Base-by-base conservation (phyloP, 176 grass and related monocot genomes). In the Aegilops umbellulata region DNA sequence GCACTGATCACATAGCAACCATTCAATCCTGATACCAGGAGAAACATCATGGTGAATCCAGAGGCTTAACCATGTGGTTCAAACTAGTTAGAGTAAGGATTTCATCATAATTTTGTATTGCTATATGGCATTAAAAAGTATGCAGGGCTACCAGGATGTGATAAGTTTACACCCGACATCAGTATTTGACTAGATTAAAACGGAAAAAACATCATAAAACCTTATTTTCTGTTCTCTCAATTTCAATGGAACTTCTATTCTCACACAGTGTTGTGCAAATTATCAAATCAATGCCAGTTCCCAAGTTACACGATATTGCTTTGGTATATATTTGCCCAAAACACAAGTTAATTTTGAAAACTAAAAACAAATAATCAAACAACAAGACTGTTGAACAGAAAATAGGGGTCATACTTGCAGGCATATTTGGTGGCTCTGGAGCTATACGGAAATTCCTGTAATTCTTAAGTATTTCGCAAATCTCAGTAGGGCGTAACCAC, bases 401-500 rank as follows among this genome's bases (percentile, higher is more conserved):
- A 79, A 69, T 35, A 23, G 61, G 55, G 58, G 16, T 80, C 86
- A 78, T 96, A 99, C 97, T 99, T 89, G 80, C 68, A 90, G 97
- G 97, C 82, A 60, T 91, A 83, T 93, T 96, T 81, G 97, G 94
- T 41, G 97, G 88, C 79, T 99, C 97, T 29, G 97, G 85, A 25
- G 97, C 82, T 83, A 99, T 96, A 24, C 41, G 85, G 42, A 99
- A 99, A 53, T 89, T 93, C 65, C 36, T 92, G 86, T 96, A 88
- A 34, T 99, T 99, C 80, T 91, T 90, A 25, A 99, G 91, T 89
- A 99, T 99, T 88, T 99, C 97, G 75, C 94, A 96, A 69, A 99
- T 96, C 82, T 99, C 97, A 46, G 97, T 83, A 13, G 97, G 94
- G 14, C 97, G 97, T 81, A 99, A 78, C 97, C 97, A 99, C 70